Base-by-base conservation (phyloP, 192 early-diverging fungal genomes). In the Coemansia javaensis region DNA sequence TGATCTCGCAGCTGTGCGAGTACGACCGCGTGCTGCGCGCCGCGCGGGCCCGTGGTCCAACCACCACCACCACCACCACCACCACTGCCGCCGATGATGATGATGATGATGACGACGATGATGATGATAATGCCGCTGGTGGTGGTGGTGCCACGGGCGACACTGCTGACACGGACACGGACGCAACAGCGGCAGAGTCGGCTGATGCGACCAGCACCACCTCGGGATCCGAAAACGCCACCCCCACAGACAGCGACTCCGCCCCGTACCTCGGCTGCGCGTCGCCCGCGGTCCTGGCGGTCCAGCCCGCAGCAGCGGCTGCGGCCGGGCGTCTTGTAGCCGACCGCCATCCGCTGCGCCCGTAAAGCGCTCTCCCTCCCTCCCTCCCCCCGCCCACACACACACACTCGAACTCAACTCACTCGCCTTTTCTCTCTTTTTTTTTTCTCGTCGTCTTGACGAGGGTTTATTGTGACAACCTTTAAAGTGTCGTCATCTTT, bases 1-100 rank as follows among this genome's bases (percentile, higher is more conserved):
- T 96, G 21, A 81, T 93, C 44, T 80, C 81, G 43, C 90, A 92
- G 71, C 63, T 95, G 32, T 66, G 74, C 22, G 85, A 85, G 41
- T 86, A 83, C 50, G 88, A 85, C 43, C 33, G 38, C 13, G 21
- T 18, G 39, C 47, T 58, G 15, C 15, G 7, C 36, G 44, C 38
- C 3, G 21, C 32, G 8, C 15, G 38, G 20, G 15, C 15, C 24
- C 14, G 15, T 20, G 10, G 22, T 42, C 16, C 40, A 41, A 41
- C 17, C 12, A 17, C n/a, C 33, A 5, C 33, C 33, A 31, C 24
- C n/a, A 2, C 42, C 25, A 27, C 24, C 24, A 10, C 37, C 10
- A 43, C 28, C 1, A 9, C 28, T 5, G 28, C 9, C 28, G 8
- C 28, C 28, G 3, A n/a, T n/a, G n/a, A n/a, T n/a, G n/a, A n/a